These are phyloP conservation scores for Populus nigra DNA, from an alignment of 345 rosid genomes.

Conservation along the genomic window DNA sequence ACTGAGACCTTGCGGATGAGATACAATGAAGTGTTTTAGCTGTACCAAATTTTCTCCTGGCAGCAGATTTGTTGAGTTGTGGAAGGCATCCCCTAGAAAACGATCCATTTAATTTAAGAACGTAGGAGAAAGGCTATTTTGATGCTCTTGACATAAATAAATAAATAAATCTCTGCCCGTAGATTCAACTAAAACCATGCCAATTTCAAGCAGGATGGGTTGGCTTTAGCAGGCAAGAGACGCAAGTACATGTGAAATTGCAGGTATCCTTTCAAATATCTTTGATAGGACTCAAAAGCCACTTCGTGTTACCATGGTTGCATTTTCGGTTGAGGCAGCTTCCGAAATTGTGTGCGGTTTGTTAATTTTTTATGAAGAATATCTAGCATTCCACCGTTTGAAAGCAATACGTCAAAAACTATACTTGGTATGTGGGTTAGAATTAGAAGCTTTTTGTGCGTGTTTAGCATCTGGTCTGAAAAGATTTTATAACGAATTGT, in stretches of 20 bases:
- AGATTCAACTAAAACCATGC: neutral
- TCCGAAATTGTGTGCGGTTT: neutral
- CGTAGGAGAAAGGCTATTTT: neutral
- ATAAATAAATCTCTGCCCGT: neutral
- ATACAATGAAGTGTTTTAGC: neutral
- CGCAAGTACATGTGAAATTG: neutral
- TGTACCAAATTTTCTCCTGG: neutral
- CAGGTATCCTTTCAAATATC: neutral
- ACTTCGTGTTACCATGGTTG: neutral
- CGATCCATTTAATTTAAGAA: neutral
- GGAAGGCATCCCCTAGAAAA: no score
- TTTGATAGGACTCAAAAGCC: neutral
- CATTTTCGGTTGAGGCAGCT: neutral
- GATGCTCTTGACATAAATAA: neutral
- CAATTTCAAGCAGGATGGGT: neutral
- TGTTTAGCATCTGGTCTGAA: no score
- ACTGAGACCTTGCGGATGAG: neutral
- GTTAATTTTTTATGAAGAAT: neutral
- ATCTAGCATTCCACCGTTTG: neutral
- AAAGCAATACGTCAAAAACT: neutral
- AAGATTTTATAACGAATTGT: no score
- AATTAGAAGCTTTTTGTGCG: neutral
- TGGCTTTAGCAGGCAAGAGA: neutral
- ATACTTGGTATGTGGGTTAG: neutral
- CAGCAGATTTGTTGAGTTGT: no score